Evolutionary conservation across 345 rosid genomes (phyloP), one percentile per base, ranked within the genome.

Genomic region (Isatis tinctoria): DNA sequence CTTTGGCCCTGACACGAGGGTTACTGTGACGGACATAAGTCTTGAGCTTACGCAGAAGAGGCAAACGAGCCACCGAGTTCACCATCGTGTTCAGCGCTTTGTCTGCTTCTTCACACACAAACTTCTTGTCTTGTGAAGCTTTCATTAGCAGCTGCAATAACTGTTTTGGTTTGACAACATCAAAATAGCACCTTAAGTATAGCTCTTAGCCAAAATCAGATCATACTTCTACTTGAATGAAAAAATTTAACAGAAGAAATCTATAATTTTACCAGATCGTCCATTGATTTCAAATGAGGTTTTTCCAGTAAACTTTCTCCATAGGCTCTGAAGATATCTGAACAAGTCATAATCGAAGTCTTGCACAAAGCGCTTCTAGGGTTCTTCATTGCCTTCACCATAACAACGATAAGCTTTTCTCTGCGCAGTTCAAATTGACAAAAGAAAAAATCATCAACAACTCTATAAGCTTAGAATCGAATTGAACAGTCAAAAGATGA

Each of bases 321-420:
- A 20, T 61, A 94, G 6, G 89, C 89, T 5, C 57, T 83, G 83
- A 88, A 81, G 39, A 94, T 79, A 80, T 94, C 97, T 24, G 91
- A 82, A 9, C 93, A 83, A 44, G 97, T 88, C 97, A 92, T 90
- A 24, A 94, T 90, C 1, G 98, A 84, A 65, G 98, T 92, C 84
- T 94, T 92, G 79, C 91, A 86, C 74, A 94, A 77, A 35, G 97
- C 98, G 76, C 97, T 94, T 82, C 97, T 87, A 0, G 98, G 97
- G 59, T 90, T 94, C 88, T 90, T 91, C 88, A 88, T 91, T 14
- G 93, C 81, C 79, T 90, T 94, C 16, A 90, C 85, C 74, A 90
- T 53, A 73, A 91, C 97, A 17, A 32, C 30, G 70, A 94, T 63
- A 36, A 92, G 84, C 69, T 87, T 92, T 43, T 90, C 97, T 77